Evolutionary conservation across 1,284 basidiomycete genomes (phyloP).

Genomic region (Xanthoconium separans): DNA sequence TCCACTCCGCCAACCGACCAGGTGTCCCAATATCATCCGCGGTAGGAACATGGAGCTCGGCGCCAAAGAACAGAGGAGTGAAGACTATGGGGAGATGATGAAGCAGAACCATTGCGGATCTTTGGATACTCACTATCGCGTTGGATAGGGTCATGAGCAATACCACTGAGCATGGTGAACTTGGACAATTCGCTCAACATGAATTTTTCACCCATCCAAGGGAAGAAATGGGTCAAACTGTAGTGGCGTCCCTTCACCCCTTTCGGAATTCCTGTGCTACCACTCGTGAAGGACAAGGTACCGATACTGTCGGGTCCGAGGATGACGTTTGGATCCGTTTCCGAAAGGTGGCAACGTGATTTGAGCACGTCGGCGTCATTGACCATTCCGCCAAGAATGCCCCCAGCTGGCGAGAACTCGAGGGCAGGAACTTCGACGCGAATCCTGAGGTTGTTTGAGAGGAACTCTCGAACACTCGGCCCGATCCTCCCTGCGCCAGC

Average conservation of each 20-base stretch:
- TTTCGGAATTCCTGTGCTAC: slow-evolving; percentile 98
- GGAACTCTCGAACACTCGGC: slow-evolving; percentile 83
- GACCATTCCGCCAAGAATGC: slow-evolving; percentile 65
- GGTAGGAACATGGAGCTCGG: slow-evolving; percentile 94
- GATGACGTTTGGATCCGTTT: slow-evolving; percentile 76
- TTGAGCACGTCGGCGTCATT: slow-evolving; percentile 54
- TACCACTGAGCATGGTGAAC: slow-evolving; percentile 99
- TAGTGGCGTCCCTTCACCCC: slow-evolving; percentile 96
- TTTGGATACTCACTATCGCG: slow-evolving; percentile 81
- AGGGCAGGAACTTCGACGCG: slow-evolving; percentile 94
- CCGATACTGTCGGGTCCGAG: slow-evolving; percentile 95
- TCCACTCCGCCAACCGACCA: slow-evolving; percentile 97
- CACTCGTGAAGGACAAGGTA: slow-evolving; percentile 96
- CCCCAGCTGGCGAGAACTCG: slow-evolving; percentile 64
- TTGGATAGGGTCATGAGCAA: slow-evolving; percentile 99
- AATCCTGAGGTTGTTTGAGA: slow-evolving; percentile 79
- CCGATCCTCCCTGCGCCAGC: slow-evolving; percentile 87
- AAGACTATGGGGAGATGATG: slow-evolving; percentile 66
- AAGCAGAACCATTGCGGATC: slow-evolving; percentile 1
- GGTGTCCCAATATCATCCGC: slow-evolving; percentile 98
- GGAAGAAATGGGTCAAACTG: slow-evolving; percentile 98
- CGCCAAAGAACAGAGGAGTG: slow-evolving; percentile 97
- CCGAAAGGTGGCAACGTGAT: slow-evolving; percentile 52
- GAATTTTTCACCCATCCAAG: slow-evolving; percentile 97
- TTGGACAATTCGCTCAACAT: slow-evolving; percentile 73